phyloP scores from a whole-genome alignment of 23 red algal species.

The Cyanidiococcus yangmingshanensis region DNA sequence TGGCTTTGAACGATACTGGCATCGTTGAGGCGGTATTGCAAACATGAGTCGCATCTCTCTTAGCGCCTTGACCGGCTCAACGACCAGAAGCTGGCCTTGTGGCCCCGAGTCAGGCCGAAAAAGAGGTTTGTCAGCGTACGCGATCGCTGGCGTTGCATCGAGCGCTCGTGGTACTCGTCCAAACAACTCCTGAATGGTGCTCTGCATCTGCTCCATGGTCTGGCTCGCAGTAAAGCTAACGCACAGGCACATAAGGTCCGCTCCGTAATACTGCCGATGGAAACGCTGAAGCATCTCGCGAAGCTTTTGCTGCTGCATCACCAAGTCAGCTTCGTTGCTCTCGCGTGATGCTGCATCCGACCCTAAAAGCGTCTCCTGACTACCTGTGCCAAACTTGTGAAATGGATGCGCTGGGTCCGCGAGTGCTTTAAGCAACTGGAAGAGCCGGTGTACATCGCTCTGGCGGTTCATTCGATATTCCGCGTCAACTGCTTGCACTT shows the following conservation, averaged over 20 bases:
- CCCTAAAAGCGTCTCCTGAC: constrained; percentile 50
- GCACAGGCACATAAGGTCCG: constrained; percentile 76
- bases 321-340: neutral
- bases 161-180: neutral
- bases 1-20: constrained; percentile 43
- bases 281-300: constrained; percentile 52
- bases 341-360: neutral
- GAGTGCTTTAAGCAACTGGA: constrained; percentile 38
- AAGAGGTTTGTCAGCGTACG: neutral
- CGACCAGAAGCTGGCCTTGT: neutral
- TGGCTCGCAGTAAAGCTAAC: constrained; percentile 22
- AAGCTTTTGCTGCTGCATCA: constrained; percentile 27
- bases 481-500: constrained; percentile 82
- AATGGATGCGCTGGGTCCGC: constrained; percentile 55
- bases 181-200: neutral
- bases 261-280: constrained; percentile 63
- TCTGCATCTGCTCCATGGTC: neutral
- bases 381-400: constrained; percentile 77
- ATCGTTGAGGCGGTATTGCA: constrained; percentile 34
- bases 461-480: constrained; percentile 91
- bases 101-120: neutral
- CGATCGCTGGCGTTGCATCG: neutral
- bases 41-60: constrained; percentile 49
- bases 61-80: constrained; percentile 62
- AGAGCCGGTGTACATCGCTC: constrained; percentile 53